phyloP scores from a whole-genome alignment of 441 rosid genomes.

The Eruca vesicaria region DNA sequence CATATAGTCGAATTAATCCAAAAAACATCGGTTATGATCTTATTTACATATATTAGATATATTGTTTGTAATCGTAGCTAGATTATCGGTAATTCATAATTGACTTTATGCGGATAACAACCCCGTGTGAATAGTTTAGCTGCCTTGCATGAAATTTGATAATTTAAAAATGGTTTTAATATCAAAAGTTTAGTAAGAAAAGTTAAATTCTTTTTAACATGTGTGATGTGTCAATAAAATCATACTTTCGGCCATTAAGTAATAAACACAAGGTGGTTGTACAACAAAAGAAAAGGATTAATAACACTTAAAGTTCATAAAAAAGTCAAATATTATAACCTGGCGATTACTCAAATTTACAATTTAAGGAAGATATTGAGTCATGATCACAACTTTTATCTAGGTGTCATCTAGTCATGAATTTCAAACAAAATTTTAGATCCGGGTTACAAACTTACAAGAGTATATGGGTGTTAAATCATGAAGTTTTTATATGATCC shows the following conservation, averaged over 20 bases:
- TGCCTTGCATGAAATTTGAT: no score
- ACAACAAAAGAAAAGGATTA: no score
- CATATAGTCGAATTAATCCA: no score
- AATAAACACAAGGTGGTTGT: no score
- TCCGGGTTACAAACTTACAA: conserved; percentile 1
- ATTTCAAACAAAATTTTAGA: not conserved
- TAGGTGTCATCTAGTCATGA: conserved; percentile 10
- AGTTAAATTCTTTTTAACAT: conserved; percentile 4
- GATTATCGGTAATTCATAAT: not conserved
- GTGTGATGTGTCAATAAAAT: conserved; percentile 25
- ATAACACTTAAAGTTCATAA: conserved; percentile 1
- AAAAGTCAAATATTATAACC: not conserved
- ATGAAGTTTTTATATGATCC: no score
- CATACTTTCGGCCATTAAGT: not conserved
- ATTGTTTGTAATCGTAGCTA: not conserved
- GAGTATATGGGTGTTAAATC: no score
- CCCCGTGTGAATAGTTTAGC: not conserved
- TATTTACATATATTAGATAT: not conserved
- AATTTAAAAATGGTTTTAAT: no score
- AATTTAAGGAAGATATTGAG: not conserved
- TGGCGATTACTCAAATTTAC: not conserved
- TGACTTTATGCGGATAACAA: not conserved
- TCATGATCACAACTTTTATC: not conserved
- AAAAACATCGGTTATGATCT: no score
- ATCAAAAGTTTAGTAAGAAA: no score